phyloP scores from a whole-genome alignment of 352 stramenopile species.

The Phytophthora tubulina region DNA sequence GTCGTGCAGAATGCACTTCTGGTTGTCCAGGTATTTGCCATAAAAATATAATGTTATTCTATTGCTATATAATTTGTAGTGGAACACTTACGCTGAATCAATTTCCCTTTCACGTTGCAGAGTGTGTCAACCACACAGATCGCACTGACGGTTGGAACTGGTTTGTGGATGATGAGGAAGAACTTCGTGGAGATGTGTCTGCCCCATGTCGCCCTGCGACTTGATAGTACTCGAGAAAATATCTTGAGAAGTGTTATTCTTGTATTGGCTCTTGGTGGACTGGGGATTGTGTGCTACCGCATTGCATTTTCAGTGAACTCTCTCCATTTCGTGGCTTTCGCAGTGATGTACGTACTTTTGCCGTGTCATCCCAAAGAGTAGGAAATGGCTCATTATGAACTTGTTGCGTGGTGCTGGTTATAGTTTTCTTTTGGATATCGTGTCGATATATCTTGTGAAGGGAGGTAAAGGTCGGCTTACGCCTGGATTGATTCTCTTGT shows the following conservation, averaged over 20 bases:
- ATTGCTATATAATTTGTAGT: not conserved
- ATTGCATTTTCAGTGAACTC: slow-evolving; percentile 6
- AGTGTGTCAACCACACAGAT: slow-evolving; percentile 42
- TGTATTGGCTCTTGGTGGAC: not conserved
- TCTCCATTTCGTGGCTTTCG: slow-evolving; percentile 27
- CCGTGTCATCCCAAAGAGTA: not conserved
- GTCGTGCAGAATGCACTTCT: slow-evolving; percentile 55
- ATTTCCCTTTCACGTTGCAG: slow-evolving; percentile 23
- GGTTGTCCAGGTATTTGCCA: slow-evolving; percentile 46
- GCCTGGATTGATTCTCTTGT: slow-evolving; percentile 29
- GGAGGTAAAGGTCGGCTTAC: slow-evolving; percentile 21
- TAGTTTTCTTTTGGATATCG: slow-evolving; percentile 43
- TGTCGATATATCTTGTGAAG: slow-evolving; percentile 27
- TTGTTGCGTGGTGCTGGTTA: slow-evolving; percentile 3
- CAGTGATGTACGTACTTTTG: slow-evolving; percentile 28
- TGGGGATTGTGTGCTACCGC: slow-evolving; percentile 18
- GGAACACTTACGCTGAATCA: not conserved
- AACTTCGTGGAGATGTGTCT: slow-evolving; percentile 33
- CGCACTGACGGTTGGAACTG: slow-evolving; percentile 34
- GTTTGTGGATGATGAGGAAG: slow-evolving; percentile 54
- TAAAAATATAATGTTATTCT: not conserved
- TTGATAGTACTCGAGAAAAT: slow-evolving; percentile 5
- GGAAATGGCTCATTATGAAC: not conserved
- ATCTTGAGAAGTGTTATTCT: slow-evolving; percentile 16
- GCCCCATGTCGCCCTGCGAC: slow-evolving; percentile 16